phyloP scores from a whole-genome alignment of 352 stramenopile species.

The Pythium biforme region DNA sequence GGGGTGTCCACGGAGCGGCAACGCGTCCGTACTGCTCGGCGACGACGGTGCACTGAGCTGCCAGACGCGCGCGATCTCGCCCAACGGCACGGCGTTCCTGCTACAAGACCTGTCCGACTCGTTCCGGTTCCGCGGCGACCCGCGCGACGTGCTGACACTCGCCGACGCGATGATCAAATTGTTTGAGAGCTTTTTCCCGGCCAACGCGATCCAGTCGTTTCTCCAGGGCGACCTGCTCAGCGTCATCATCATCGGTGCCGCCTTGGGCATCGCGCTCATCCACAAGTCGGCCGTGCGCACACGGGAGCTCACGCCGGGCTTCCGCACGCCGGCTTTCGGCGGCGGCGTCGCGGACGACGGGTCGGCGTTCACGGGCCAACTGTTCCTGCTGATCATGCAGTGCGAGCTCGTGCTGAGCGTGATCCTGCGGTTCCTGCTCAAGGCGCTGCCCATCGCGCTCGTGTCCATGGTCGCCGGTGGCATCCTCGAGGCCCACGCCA shows the following conservation, averaged over 20 bases:
- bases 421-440: slow-evolving; percentile 39
- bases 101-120: slow-evolving; percentile 40
- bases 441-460: slow-evolving; percentile 39
- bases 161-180: slow-evolving; percentile 7
- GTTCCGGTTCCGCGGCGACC: slow-evolving; percentile 26
- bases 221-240: slow-evolving; percentile 22
- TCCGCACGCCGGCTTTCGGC: slow-evolving; percentile 21
- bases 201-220: slow-evolving; percentile 17
- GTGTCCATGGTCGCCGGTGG: slow-evolving; percentile 43
- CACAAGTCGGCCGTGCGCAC: slow-evolving; percentile 20
- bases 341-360: slow-evolving; percentile 8
- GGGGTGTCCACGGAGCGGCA: slow-evolving; percentile 23
- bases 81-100: slow-evolving; percentile 47
- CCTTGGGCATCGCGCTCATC: slow-evolving; percentile 27
- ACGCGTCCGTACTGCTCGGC: slow-evolving; percentile 34
- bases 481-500: slow-evolving; percentile 28
- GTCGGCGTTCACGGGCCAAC: slow-evolving; percentile 27
- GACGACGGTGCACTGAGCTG: slow-evolving; percentile 39
- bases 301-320: slow-evolving; percentile 20
- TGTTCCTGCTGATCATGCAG: slow-evolving; percentile 52
- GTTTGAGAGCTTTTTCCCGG: slow-evolving; percentile 25
- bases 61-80: neutral
- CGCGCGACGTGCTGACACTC: slow-evolving; percentile 7
- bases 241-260: slow-evolving; percentile 24
- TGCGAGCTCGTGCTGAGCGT: slow-evolving; percentile 40